Conservation (phyloP, 75 land plant genomes). For the Isoetes taiwanensis region DNA sequence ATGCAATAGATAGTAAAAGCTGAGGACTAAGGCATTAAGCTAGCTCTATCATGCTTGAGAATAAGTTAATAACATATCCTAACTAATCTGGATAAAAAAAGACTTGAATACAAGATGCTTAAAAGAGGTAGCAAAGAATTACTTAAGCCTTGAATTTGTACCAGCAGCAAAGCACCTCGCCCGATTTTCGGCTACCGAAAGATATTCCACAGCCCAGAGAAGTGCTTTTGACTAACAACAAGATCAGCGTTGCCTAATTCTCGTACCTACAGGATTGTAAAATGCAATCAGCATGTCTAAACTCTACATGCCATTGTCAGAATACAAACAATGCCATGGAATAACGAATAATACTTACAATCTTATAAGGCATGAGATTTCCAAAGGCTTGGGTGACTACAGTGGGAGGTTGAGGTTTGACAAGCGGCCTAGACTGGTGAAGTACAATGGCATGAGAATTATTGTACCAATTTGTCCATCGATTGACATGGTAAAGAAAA, state of each 20-base stretch:
- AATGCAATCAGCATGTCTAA: too few relatives aligned
- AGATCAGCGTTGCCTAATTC: background rate
- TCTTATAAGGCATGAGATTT: constrained; percentile 4
- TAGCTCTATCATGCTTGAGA: too few relatives aligned
- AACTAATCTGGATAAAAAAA: too few relatives aligned
- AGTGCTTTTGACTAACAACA: constrained; percentile 5
- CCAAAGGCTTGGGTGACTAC: constrained; percentile 1
- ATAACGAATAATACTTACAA: too few relatives aligned
- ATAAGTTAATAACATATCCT: too few relatives aligned
- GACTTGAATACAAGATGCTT: too few relatives aligned
- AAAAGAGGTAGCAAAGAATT: too few relatives aligned
- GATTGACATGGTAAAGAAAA: constrained; percentile 6
- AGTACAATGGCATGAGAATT: background rate
- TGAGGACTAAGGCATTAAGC: too few relatives aligned
- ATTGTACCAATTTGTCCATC: constrained; percentile 7
- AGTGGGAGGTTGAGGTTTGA: background rate
- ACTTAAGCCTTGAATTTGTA: background rate
- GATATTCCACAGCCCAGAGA: constrained; percentile 5
- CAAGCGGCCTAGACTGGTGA: background rate
- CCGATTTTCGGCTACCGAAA: background rate
- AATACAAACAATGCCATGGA: too few relatives aligned
- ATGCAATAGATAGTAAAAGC: too few relatives aligned
- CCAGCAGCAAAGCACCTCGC: constrained; percentile 1
- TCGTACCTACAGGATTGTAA: background rate
- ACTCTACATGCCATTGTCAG: too few relatives aligned